Conservation (phyloP, 192 early-diverging fungal species). For the Backusella parvicylindrica region DNA sequence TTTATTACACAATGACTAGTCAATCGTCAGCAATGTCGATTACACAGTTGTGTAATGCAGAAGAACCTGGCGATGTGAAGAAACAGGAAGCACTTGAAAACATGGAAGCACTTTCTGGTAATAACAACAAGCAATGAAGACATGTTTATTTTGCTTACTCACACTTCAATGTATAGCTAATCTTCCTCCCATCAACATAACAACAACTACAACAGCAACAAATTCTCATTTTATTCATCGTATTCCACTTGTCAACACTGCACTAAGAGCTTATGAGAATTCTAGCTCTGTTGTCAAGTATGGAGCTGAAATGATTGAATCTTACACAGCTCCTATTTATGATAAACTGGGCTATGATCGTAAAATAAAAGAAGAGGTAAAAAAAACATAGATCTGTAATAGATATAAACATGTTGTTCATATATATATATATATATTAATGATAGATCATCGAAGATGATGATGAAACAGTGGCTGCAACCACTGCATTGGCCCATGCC, state of each 20-base stretch:
- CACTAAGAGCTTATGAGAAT: constrained; percentile 67
- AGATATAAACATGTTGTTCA: background rate
- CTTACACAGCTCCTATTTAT: constrained; percentile 69
- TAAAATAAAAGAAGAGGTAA: constrained; percentile 5
- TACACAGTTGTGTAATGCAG: constrained; percentile 2
- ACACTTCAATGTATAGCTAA: background rate
- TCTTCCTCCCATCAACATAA: background rate
- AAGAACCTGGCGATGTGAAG: background rate
- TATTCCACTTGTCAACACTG: constrained; percentile 76
- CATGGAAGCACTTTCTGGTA: constrained; percentile 1
- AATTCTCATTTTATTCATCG: constrained; percentile 62
- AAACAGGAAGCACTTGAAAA: background rate
- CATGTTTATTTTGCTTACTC: background rate
- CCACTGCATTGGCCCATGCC: constrained; percentile 35
- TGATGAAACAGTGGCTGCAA: constrained; percentile 17
- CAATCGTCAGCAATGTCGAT: constrained; percentile 16
- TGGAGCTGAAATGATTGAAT: constrained; percentile 75
- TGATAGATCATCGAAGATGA: constrained; percentile 13
- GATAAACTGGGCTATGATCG: constrained; percentile 54
- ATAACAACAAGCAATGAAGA: background rate
- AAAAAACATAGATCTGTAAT: background rate
- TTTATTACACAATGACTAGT: constrained; percentile 4
- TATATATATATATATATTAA: background rate
- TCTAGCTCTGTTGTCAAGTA: constrained; percentile 59
- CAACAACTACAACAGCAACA: background rate